A percentile compares a stretch with the other conserved stretches of the same genome.
phyloP scores from a whole-genome alignment of 768 basidiomycete species.

The Trametopsis cervina region DNA sequence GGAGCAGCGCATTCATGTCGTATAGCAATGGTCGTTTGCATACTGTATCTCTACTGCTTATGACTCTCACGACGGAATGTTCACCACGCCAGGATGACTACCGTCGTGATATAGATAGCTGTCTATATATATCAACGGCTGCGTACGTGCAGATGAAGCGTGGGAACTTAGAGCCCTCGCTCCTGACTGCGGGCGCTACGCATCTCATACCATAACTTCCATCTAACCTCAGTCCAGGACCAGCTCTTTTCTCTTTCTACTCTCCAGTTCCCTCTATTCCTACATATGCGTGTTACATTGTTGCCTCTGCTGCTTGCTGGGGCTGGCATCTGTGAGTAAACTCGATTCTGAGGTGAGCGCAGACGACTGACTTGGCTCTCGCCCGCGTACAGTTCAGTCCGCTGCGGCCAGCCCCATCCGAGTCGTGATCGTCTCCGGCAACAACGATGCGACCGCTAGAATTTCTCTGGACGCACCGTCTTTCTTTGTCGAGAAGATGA shows the following conservation, averaged over 20 bases:
- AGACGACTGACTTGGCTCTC: neutral
- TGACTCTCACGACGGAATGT: too few relatives aligned
- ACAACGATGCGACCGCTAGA: conserved; percentile 24
- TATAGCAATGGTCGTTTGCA: too few relatives aligned
- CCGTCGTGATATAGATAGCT: too few relatives aligned
- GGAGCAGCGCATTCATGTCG: too few relatives aligned
- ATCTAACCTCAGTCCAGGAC: neutral
- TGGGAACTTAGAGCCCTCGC: too few relatives aligned
- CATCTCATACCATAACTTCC: neutral
- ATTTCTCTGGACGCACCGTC: too few relatives aligned
- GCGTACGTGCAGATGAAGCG: too few relatives aligned
- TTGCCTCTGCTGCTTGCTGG: conserved; percentile 10
- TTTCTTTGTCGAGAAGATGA: too few relatives aligned
- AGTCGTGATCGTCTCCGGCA: conserved; percentile 31
- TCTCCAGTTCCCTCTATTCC: neutral
- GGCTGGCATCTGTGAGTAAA: conserved; percentile 10
- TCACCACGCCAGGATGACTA: too few relatives aligned
- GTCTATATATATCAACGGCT: too few relatives aligned
- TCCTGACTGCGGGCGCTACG: neutral
- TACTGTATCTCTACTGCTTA: too few relatives aligned
- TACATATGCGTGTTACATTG: conserved; percentile 7
- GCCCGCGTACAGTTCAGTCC: conserved; percentile 2
- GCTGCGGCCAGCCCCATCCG: conserved; percentile 36
- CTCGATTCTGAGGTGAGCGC: neutral
- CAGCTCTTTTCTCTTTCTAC: neutral